Evolutionary conservation across 2,329 filamentous ascomycete species (phyloP).

Genomic region (Colletotrichum ledebouriae): DNA sequence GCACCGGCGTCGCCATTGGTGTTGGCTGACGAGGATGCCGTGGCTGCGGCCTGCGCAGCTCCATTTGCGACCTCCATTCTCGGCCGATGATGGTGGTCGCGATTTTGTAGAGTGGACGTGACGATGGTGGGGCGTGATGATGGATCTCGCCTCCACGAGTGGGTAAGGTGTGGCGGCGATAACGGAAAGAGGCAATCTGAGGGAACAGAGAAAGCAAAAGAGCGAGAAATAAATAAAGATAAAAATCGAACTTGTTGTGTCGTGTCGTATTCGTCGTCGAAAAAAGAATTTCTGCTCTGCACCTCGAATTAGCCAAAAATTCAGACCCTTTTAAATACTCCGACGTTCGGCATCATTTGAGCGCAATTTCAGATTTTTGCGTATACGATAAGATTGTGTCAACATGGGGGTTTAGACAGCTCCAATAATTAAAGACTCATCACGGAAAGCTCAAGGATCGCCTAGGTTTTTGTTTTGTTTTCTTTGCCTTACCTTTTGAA

Average conservation of each 20-base stretch:
- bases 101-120: slow-evolving; percentile 7
- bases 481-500: slow-evolving; percentile 31
- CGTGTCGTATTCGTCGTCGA: slow-evolving; percentile 34
- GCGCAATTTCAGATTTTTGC: slow-evolving; percentile 60
- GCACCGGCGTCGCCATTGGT: slow-evolving; percentile 64
- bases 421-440: slow-evolving; percentile 75
- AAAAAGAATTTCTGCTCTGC: slow-evolving; percentile 18
- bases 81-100: neutral
- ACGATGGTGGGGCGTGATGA: slow-evolving; percentile 29
- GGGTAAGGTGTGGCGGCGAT: slow-evolving; percentile 5
- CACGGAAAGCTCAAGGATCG: slow-evolving; percentile 47
- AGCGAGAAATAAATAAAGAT: neutral
- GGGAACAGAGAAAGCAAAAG: slow-evolving; percentile 10
- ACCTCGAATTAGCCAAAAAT: slow-evolving; percentile 40
- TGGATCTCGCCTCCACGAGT: slow-evolving; percentile 18
- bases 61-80: slow-evolving; percentile 60
- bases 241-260: slow-evolving; percentile 40
- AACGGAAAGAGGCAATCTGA: neutral
- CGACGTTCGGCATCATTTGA: neutral
- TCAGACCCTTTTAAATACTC: slow-evolving; percentile 9
- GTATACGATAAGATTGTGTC: slow-evolving; percentile 72
- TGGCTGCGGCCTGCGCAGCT: slow-evolving; percentile 44
- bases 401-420: slow-evolving; percentile 78
- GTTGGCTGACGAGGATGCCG: slow-evolving; percentile 47
- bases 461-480: neutral